Conservation (phyloP, 2,329 filamentous ascomycete genomes). For the Aureobasidium sp. region DNA sequence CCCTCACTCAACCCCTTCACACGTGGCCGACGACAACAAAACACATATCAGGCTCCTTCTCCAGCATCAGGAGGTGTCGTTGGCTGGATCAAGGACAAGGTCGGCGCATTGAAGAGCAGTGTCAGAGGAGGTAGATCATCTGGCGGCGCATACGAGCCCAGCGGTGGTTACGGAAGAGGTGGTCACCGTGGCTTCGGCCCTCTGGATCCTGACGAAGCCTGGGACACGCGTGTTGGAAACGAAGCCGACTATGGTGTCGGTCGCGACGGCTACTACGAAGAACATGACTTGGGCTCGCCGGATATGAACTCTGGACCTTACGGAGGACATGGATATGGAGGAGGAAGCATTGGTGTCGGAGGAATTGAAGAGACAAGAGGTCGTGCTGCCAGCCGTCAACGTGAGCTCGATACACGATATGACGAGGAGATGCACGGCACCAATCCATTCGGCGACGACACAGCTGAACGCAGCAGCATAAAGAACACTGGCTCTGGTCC, state of each 20-base stretch:
- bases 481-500: conserved; percentile 70
- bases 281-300: conserved; percentile 60
- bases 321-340: conserved; percentile 30
- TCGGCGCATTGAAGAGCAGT: conserved; percentile 47
- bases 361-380: conserved; percentile 30
- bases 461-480: conserved; percentile 53
- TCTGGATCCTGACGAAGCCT: conserved; percentile 76
- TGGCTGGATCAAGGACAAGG: conserved; percentile 64
- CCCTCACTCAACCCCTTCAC: conserved; percentile 65
- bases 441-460: conserved; percentile 65
- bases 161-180: conserved; percentile 24
- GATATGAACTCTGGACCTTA: conserved; percentile 32
- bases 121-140: conserved; percentile 53
- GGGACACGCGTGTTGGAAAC: conserved; percentile 70
- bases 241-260: conserved; percentile 50
- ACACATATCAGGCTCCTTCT: conserved; percentile 39
- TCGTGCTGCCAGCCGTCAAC: conserved; percentile 41
- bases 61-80: conserved; percentile 54
- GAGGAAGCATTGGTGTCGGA: conserved; percentile 16
- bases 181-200: conserved; percentile 52
- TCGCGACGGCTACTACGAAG: conserved; percentile 57
- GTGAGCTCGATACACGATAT: conserved; percentile 36
- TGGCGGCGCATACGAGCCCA: conserved; percentile 38
- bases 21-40: conserved; percentile 19
- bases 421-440: conserved; percentile 34